phyloP scores from a whole-genome alignment of 345 rosid species.

The Passiflora organensis region DNA sequence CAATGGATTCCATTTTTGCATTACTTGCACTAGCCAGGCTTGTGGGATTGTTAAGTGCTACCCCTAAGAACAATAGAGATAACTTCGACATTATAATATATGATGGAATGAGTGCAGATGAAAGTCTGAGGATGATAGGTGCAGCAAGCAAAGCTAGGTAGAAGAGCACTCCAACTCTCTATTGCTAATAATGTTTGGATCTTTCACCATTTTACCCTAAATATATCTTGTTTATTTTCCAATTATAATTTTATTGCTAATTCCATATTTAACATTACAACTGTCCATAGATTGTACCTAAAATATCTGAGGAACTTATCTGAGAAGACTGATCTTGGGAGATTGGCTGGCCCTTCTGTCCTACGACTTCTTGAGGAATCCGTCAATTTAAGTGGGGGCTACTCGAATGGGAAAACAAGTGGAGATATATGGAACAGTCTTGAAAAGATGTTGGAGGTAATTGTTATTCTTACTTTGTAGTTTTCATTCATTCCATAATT shows the following conservation, averaged over 20 bases:
- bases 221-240: too few species aligned
- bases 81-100: constrained; percentile 54
- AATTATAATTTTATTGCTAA: too few species aligned
- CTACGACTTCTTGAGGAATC: constrained; percentile 72
- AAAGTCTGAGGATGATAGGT: constrained; percentile 71
- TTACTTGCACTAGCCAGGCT: constrained; percentile 51
- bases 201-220: too few species aligned
- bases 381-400: constrained; percentile 43
- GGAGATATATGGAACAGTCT: constrained; percentile 69
- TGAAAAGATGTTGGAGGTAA: constrained; percentile 68
- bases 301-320: constrained; percentile 67
- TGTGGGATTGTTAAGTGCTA: constrained; percentile 44
- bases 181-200: background rate
- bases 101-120: constrained; percentile 67
- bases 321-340: constrained; percentile 87
- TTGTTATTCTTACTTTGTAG: constrained; percentile 3
- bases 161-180: background rate
- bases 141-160: constrained; percentile 73
- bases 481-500: constrained; percentile 2
- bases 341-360: constrained; percentile 74
- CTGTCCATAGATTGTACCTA: constrained; percentile 55
- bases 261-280: constrained; percentile 12
- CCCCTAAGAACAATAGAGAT: constrained; percentile 36
- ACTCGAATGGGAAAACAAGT: constrained; percentile 46
- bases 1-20: constrained; percentile 81